These are phyloP conservation scores for Silene conica DNA, from an alignment of 148 eudicot species.

Conservation along the genomic window DNA sequence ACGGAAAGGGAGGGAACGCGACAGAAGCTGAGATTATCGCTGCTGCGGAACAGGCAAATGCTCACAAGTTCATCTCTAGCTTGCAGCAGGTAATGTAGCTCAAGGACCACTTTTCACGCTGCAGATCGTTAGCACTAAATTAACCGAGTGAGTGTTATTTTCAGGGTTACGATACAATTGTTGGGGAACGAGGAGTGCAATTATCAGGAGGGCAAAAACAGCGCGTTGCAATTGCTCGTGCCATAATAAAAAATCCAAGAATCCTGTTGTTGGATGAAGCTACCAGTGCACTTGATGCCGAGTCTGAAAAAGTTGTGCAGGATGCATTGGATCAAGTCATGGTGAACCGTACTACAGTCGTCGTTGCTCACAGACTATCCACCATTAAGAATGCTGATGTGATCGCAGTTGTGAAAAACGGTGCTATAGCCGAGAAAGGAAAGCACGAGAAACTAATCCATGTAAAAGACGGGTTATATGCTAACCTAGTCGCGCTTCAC, in stretches of 20 bases:
- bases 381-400: conserved; percentile 16
- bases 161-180: conserved; percentile 14
- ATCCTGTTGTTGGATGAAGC: conserved; percentile 14
- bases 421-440: conserved; percentile 15
- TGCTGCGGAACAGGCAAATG: conserved; percentile 14
- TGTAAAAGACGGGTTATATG: conserved; percentile 12
- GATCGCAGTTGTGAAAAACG: conserved; percentile 14
- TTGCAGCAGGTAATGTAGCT: conserved; percentile 11
- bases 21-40: conserved; percentile 12
- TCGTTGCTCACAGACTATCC: conserved; percentile 9
- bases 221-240: conserved; percentile 14
- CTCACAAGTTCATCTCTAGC: conserved; percentile 15
- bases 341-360: conserved; percentile 13
- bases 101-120: no score
- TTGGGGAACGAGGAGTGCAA: conserved; percentile 16
- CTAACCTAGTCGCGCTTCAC: conserved; percentile 7
- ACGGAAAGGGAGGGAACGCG: conserved; percentile 13
- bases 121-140: neutral
- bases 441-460: conserved; percentile 8
- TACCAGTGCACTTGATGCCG: conserved; percentile 14
- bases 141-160: neutral
- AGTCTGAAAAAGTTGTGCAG: conserved; percentile 17
- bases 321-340: conserved; percentile 13
- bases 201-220: conserved; percentile 15
- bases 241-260: conserved; percentile 13